Evolutionary conservation across 1,284 basidiomycete species (phyloP).

Genomic region (Kalmanozyma brasiliensis): DNA sequence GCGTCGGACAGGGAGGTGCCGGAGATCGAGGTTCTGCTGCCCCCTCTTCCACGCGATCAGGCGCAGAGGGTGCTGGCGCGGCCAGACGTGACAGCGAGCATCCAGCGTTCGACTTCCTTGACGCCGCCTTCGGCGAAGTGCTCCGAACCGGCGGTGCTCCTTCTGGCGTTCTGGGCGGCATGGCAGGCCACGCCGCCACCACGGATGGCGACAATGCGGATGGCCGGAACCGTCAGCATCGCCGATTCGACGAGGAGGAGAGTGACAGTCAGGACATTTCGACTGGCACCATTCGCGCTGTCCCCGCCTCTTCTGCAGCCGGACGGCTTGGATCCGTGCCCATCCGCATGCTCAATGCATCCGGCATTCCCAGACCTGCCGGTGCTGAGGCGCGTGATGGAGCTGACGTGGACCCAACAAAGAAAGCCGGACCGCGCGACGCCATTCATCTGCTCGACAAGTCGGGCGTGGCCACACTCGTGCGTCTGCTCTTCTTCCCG

Average conservation of each 20-base stretch:
- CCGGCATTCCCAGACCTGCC: constrained; percentile 11
- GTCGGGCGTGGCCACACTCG: constrained; percentile 84
- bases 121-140: constrained; percentile 74
- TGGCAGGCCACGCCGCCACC: constrained; percentile 70
- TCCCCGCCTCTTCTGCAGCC: constrained; percentile 12
- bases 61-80: constrained; percentile 9
- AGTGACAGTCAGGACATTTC: constrained; percentile 39
- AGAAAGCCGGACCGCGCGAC: constrained; percentile 70
- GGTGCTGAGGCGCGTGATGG: constrained; percentile 3
- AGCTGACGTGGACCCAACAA: constrained; percentile 7
- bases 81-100: constrained; percentile 7
- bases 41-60: background rate
- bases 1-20: constrained; percentile 8
- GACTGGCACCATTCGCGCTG: constrained; percentile 25
- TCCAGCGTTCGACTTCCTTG: constrained; percentile 6
- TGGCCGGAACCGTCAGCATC: constrained; percentile 30
- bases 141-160: constrained; percentile 79
- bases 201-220: constrained; percentile 24
- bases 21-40: constrained; percentile 3
- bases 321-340: constrained; percentile 9
- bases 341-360: constrained; percentile 26
- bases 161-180: constrained; percentile 80
- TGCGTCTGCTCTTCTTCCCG: constrained; percentile 95
- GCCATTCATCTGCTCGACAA: constrained; percentile 95
- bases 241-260: constrained; percentile 33